These are phyloP conservation scores for Buxus sempervirens DNA, from an alignment of 164 flowering plant genomes.

Conservation along the genomic window DNA sequence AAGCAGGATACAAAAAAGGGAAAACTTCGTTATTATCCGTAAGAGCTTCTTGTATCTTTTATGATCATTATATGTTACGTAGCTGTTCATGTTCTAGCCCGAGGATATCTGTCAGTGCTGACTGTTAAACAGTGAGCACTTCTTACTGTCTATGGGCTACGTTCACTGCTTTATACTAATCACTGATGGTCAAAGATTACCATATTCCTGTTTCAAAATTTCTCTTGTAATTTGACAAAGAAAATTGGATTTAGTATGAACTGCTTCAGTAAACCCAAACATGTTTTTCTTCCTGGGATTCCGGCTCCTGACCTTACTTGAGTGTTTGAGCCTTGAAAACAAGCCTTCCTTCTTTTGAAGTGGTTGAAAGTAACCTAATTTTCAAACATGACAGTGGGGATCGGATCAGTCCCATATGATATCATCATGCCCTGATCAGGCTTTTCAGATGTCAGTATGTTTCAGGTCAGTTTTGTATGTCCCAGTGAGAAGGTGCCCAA, in stretches of 20 bases:
- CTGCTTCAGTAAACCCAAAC: too few species aligned
- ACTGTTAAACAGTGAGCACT: not conserved
- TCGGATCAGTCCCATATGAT: too few species aligned
- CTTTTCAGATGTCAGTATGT: too few species aligned
- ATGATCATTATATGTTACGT: not conserved
- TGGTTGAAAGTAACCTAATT: too few species aligned
- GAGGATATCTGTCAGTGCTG: not conserved
- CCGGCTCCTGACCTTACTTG: too few species aligned
- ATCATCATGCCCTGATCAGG: too few species aligned
- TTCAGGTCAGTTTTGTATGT: too few species aligned
- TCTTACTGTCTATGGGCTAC: not conserved
- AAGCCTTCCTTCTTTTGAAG: too few species aligned
- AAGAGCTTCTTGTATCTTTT: constrained; percentile 22
- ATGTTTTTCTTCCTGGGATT: too few species aligned
- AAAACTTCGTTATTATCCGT: constrained; percentile 91
- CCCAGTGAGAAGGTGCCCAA: too few species aligned
- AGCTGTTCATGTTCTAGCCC: not conserved
- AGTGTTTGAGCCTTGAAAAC: too few species aligned
- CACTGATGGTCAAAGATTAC: not conserved
- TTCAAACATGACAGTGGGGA: too few species aligned
- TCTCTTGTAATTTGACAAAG: not conserved
- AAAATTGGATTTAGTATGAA: not conserved
- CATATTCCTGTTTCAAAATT: not conserved
- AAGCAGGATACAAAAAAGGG: constrained; percentile 98
- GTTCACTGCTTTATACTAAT: not conserved